Evolutionary conservation across 306 rosid species (phyloP).

Genomic region (Prunus armeniaca): DNA sequence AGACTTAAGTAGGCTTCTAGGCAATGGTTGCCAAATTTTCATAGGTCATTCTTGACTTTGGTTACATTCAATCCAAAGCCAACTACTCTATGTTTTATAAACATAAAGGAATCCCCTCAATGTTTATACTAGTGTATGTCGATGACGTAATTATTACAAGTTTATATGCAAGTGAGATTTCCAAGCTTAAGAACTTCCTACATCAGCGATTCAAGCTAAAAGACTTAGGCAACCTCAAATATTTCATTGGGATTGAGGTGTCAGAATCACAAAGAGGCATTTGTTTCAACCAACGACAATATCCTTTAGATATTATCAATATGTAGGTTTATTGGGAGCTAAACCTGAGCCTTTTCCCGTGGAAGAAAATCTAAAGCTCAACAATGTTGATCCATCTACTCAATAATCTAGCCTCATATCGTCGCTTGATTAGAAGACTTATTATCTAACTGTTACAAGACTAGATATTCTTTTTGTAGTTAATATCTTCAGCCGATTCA

Average conservation of each 20-base stretch:
- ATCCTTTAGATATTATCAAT: not conserved
- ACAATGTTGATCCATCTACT: not conserved
- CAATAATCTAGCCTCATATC: not conserved
- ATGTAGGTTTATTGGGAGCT: not conserved
- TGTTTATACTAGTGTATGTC: not conserved
- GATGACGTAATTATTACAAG: not conserved
- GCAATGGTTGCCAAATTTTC: not conserved
- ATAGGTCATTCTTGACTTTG: fast-evolving
- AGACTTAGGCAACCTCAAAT: not conserved
- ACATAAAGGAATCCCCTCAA: not conserved
- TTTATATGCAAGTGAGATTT: not conserved
- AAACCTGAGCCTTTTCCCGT: not conserved
- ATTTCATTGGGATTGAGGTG: not conserved
- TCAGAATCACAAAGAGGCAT: not conserved
- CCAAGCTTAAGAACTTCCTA: not conserved
- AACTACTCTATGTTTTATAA: not conserved
- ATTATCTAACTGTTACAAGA: not conserved
- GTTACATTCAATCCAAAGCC: not conserved
- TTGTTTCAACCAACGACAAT: not conserved
- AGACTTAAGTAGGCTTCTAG: no score
- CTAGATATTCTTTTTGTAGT: no score
- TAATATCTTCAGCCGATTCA: no score
- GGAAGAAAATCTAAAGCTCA: not conserved
- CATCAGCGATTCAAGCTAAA: not conserved
- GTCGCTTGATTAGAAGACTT: not conserved